Evolutionary conservation across 2,329 filamentous ascomycete genomes (phyloP).

Genomic region (Claviceps maximensis): DNA sequence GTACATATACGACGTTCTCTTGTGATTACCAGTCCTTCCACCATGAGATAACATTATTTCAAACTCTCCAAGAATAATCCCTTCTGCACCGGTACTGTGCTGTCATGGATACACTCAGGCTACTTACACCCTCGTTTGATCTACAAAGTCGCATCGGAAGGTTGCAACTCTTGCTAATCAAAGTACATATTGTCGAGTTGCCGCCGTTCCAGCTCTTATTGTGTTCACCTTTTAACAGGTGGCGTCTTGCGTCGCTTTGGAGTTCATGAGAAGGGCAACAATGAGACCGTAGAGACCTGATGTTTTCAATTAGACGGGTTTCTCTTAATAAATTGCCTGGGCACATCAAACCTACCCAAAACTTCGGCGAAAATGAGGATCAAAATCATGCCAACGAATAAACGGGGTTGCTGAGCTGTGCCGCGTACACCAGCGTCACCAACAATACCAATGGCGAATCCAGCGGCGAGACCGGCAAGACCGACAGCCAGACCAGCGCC

Average conservation of each 20-base stretch:
- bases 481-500: constrained; percentile 73
- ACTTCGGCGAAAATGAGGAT: constrained; percentile 99
- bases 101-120: constrained; percentile 11
- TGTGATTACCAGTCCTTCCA: background rate
- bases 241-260: constrained; percentile 59
- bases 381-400: constrained; percentile 96
- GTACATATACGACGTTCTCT: constrained; percentile 29
- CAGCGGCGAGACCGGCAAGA: constrained; percentile 70
- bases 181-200: constrained; percentile 25
- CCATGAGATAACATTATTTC: constrained; percentile 3
- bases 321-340: background rate
- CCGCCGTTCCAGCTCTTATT: constrained; percentile 9
- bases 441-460: constrained; percentile 78
- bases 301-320: constrained; percentile 12
- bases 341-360: constrained; percentile 53
- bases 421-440: constrained; percentile 81
- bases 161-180: constrained; percentile 15
- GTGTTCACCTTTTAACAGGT: constrained; percentile 34
- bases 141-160: constrained; percentile 10
- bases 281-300: constrained; percentile 97
- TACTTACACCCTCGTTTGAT: constrained; percentile 11
- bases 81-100: background rate
- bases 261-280: constrained; percentile 99
- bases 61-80: constrained; percentile 4
- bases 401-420: constrained; percentile 69